Conservation (phyloP, 2,329 filamentous ascomycete genomes). For the Diatrype stigma region DNA sequence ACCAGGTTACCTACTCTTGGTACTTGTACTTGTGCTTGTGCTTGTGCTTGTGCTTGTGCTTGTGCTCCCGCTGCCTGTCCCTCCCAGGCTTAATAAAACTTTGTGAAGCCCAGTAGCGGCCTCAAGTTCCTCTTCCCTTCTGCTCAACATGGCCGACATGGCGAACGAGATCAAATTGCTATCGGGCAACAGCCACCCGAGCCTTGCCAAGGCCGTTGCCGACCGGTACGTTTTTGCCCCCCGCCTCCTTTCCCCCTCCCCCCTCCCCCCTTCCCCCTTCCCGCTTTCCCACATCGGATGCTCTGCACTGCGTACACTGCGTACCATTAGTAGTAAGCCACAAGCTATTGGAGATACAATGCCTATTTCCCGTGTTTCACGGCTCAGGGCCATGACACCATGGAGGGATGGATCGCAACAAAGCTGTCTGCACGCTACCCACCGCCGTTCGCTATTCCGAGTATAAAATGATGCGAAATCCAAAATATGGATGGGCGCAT, state of each 20-base stretch:
- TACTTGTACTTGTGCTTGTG: neutral
- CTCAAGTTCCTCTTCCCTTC: neutral
- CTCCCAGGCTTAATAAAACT: neutral
- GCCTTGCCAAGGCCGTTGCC: conserved; percentile 32
- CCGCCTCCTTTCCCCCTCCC: conserved; percentile 1
- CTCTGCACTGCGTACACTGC: neutral
- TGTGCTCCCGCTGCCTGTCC: neutral
- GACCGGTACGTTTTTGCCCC: conserved; percentile 30
- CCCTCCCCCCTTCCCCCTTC: conserved; percentile 2
- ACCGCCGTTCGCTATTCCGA: neutral
- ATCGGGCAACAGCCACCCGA: conserved; percentile 36
- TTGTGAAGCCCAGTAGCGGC: neutral
- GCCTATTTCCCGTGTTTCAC: neutral
- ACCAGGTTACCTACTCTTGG: no score
- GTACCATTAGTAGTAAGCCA: conserved; percentile 1
- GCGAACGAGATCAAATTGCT: conserved; percentile 38
- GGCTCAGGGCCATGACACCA: conserved; percentile 5
- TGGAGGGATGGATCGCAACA: neutral
- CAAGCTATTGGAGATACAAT: conserved; percentile 1
- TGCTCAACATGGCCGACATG: conserved; percentile 24
- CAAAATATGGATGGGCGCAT: neutral
- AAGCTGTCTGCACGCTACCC: no score
- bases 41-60: neutral
- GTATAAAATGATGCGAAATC: neutral
- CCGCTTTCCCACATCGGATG: neutral